Percentiles rank a stretch among this genome's conserved stretches.
phyloP scores from a whole-genome alignment of 352 stramenopile species.

The Phytopythium cucurbitacearum region DNA sequence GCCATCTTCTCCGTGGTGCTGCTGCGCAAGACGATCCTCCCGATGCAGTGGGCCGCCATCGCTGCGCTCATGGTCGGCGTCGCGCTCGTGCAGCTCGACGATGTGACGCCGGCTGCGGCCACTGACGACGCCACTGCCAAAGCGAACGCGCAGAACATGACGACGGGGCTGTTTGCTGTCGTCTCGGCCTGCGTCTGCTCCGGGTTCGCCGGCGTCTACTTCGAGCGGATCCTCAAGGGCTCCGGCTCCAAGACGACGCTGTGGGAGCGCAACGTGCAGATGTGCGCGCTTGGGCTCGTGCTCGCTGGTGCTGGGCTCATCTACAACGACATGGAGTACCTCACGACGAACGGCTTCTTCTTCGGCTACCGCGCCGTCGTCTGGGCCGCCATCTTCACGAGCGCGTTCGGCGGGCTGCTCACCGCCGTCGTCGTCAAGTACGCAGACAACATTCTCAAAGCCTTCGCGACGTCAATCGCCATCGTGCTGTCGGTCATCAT shows the following conservation, averaged over 20 bases:
- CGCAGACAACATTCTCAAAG: constrained; percentile 86
- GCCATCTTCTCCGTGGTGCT: constrained; percentile 83
- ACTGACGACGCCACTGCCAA: constrained; percentile 9
- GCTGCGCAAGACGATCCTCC: constrained; percentile 61
- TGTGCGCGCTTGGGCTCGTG: constrained; percentile 68
- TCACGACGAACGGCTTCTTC: constrained; percentile 63
- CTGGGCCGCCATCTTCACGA: constrained; percentile 64
- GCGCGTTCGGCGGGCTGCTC: constrained; percentile 70
- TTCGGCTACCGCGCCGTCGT: constrained; percentile 78
- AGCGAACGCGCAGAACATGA: constrained; percentile 46
- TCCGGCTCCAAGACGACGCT: constrained; percentile 49
- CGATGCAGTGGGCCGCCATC: constrained; percentile 77
- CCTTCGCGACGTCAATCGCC: constrained; percentile 80
- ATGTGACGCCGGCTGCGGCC: constrained; percentile 9
- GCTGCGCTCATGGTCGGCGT: constrained; percentile 79
- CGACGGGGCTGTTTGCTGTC: constrained; percentile 62
- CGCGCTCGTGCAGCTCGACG: constrained; percentile 72
- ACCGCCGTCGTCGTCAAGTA: constrained; percentile 86
- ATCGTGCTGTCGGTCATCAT: constrained; percentile 80
- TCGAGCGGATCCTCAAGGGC: constrained; percentile 85
- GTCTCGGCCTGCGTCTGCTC: constrained; percentile 73
- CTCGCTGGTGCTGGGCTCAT: constrained; percentile 53
- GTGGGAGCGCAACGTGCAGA: constrained; percentile 84
- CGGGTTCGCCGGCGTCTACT: constrained; percentile 82
- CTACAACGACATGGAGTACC: constrained; percentile 58